Percentiles rank a stretch among this genome's conserved stretches.
Evolutionary conservation across 345 rosid species (phyloP).

Genomic region (Citrus reticulata): DNA sequence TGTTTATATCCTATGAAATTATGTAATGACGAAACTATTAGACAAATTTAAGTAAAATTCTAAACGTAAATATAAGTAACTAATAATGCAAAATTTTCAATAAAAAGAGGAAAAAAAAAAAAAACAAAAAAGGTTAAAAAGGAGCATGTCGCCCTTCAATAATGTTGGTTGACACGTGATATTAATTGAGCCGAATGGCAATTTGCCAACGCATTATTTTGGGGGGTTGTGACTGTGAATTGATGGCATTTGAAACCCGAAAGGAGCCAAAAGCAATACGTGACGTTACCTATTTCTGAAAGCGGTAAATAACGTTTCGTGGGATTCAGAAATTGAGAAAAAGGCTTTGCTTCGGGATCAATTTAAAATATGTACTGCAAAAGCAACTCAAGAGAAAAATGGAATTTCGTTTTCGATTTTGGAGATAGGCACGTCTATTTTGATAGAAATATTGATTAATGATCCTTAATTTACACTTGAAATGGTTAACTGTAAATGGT

Average conservation of each 20-base stretch:
- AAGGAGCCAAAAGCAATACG: not conserved
- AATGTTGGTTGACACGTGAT: not conserved
- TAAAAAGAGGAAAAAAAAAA: too few species aligned
- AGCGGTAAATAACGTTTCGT: not conserved
- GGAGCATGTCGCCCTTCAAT: not conserved
- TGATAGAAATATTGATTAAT: too few species aligned
- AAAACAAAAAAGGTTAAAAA: not conserved
- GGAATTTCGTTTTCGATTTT: too few species aligned
- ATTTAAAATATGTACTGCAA: too few species aligned
- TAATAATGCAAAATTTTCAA: not conserved
- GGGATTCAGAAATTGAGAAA: not conserved
- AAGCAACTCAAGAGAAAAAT: too few species aligned
- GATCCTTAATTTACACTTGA: too few species aligned
- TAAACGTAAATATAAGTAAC: too few species aligned
- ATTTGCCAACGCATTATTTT: not conserved
- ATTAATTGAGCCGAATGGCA: not conserved
- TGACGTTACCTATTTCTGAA: not conserved
- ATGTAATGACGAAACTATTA: too few species aligned
- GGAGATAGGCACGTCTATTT: too few species aligned
- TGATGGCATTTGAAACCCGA: not conserved
- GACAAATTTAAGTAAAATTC: not conserved
- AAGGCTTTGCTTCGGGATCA: too few species aligned
- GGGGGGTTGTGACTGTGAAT: not conserved
- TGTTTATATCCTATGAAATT: too few species aligned
- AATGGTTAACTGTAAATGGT: too few species aligned